Percentiles rank a stretch among this genome's conserved stretches.
phyloP scores from a whole-genome alignment of 2,329 filamentous ascomycete genomes.

The Hirsutella thompsonii region DNA sequence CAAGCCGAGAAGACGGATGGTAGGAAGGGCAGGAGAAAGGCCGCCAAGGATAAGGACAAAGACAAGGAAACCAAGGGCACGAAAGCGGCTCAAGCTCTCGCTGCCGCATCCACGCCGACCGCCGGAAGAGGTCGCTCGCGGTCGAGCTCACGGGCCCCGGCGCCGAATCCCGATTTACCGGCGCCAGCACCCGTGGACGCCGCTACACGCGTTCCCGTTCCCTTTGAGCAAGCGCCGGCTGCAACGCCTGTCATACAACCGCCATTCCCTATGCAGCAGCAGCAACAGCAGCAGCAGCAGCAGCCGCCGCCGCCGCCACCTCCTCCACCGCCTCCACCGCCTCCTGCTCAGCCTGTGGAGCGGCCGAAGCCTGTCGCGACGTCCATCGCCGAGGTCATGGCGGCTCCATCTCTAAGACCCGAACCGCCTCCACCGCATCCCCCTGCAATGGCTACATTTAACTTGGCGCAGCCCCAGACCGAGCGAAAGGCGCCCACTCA shows the following conservation, averaged over 20 bases:
- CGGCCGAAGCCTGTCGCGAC: conserved; percentile 21
- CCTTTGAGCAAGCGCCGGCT: conserved; percentile 30
- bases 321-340: conserved; percentile 2
- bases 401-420: conserved; percentile 41
- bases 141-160: conserved; percentile 36
- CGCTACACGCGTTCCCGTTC: conserved; percentile 22
- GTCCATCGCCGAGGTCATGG: conserved; percentile 39
- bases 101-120: conserved; percentile 28
- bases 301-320: conserved; percentile 10
- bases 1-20: conserved; percentile 31
- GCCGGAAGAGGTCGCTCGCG: conserved; percentile 36
- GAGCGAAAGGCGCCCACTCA: conserved; percentile 42
- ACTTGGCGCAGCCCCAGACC: conserved; percentile 28
- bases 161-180: conserved; percentile 28
- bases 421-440: conserved; percentile 35
- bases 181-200: conserved; percentile 24
- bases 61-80: conserved; percentile 26
- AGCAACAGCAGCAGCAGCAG: conserved; percentile 19
- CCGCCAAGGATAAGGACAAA: conserved; percentile 27
- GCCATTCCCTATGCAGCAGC: conserved; percentile 21
- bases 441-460: conserved; percentile 36
- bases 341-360: conserved; percentile 15
- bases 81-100: conserved; percentile 29
- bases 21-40: conserved; percentile 23
- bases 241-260: conserved; percentile 23